phyloP scores from a whole-genome alignment of 192 early-diverging fungal genomes.

The Haplosporangium gracile region DNA sequence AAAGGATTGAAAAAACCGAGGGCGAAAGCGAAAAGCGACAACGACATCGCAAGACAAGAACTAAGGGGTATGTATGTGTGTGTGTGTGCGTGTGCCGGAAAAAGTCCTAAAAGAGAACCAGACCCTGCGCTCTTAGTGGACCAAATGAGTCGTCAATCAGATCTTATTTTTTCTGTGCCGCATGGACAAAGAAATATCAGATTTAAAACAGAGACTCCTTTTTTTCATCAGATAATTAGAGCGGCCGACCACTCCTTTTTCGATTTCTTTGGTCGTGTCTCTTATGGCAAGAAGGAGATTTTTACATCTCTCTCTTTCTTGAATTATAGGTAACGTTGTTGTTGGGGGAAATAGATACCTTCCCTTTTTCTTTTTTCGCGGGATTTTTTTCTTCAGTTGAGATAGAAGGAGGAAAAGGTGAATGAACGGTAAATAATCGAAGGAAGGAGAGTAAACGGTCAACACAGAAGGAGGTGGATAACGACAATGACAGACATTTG shows the following conservation, averaged over 20 bases:
- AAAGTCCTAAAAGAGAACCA: background rate
- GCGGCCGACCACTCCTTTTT: background rate
- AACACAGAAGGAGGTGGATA: background rate
- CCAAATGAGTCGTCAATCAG: background rate
- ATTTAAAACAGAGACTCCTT: background rate
- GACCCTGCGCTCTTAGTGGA: background rate
- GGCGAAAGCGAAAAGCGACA: background rate
- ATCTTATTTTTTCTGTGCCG: background rate
- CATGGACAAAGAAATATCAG: background rate
- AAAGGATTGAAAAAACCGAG: background rate
- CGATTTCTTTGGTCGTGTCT: background rate
- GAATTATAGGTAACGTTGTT: background rate
- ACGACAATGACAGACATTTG: background rate
- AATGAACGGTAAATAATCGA: too few species aligned
- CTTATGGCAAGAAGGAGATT: background rate
- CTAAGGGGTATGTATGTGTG: background rate
- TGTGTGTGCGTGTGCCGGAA: background rate
- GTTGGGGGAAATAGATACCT: background rate
- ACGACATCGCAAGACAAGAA: background rate
- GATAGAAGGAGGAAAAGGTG: background rate
- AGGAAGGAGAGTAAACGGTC: background rate
- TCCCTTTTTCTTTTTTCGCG: background rate
- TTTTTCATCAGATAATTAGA: background rate
- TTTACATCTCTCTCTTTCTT: too few species aligned
- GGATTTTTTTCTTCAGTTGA: background rate